Evolutionary conservation across 1,284 basidiomycete species (phyloP), one percentile per base, ranked within the genome.

Genomic region (Ceratobasidium sp.): DNA sequence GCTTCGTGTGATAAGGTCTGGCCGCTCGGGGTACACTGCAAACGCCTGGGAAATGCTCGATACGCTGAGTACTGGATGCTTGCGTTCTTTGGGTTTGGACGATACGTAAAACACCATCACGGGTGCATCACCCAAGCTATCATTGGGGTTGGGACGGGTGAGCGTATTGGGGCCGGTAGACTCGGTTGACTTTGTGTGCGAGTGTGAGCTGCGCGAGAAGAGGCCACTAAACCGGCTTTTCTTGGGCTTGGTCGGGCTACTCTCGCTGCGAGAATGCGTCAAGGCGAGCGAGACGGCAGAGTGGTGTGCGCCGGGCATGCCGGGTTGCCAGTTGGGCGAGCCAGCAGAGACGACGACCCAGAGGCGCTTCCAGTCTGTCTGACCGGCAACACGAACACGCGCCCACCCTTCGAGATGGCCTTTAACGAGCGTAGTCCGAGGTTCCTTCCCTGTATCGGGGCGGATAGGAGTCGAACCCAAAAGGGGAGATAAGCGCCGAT

Each of bases 401-500:
- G 96, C 93, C 93, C 94, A 97, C 2, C 96, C 96, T 81, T 98
- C 96, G 84, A 96, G 88, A 76, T 87, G 88, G 13, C 94, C 93
- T 63, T 88, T 88, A 14, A 87, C 81, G 1, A 96, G 86, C 0
- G 92, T 88, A 0, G 89, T 86, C 7, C 86, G 87, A 0, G 88
- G 85, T 77, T 92, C 89, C 73, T 88, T 88, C 75, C 89, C 92
- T 92, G 74, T n/a, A 34, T 63, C n/a, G 48, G 58, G 29, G 46
- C 51, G n/a, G 27, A 31, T 22, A n/a, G 27, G 13, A 56, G n/a
- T 8, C 43, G 51, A 56, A n/a, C 54, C 63, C 19, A 53, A 71
- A 43, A 72, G 49, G 56, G 54, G 27, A 43, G 34, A 72, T 46
- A 31, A 48, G 58, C 54, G 62, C 72, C 56, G 53, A 71, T 34